Percentiles rank a stretch among this genome's conserved stretches.
phyloP scores from a whole-genome alignment of 352 stramenopile species.

The Phytophthora macrochlamydospora region DNA sequence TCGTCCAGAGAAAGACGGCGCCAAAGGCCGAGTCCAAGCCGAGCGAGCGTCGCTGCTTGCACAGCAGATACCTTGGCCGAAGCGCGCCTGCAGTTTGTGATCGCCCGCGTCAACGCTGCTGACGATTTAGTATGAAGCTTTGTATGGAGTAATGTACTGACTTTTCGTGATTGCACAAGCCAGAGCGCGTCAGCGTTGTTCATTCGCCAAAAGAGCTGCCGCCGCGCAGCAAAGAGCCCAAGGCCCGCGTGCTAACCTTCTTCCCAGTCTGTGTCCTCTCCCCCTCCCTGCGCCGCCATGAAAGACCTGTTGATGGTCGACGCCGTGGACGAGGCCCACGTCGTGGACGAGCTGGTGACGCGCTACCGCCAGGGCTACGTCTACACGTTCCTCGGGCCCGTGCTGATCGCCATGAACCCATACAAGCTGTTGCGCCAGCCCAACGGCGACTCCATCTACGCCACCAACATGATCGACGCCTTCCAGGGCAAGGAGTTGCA shows the following conservation, averaged over 20 bases:
- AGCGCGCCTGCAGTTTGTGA: no score
- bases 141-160: background rate
- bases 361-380: constrained; percentile 85
- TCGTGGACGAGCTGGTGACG: constrained; percentile 77
- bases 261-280: background rate
- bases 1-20: no score
- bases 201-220: constrained; percentile 25
- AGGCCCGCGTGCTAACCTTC: constrained; percentile 1
- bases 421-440: constrained; percentile 85
- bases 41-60: no score
- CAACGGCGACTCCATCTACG: constrained; percentile 80
- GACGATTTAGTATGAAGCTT: background rate
- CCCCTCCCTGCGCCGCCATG: constrained; percentile 23
- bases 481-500: constrained; percentile 86
- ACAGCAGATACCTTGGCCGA: no score
- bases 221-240: constrained; percentile 11
- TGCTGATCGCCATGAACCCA: constrained; percentile 91
- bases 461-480: constrained; percentile 71
- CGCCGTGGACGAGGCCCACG: constrained; percentile 72
- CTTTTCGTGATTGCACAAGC: background rate
- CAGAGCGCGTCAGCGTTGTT: background rate
- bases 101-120: no score
- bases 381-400: constrained; percentile 92
- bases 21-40: no score
- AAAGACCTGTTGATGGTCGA: constrained; percentile 86